Evolutionary conservation across 202 grass and related monocot species (phyloP), one percentile per base, ranked within the genome.

Genomic region (Cymbopogon flexuosus): DNA sequence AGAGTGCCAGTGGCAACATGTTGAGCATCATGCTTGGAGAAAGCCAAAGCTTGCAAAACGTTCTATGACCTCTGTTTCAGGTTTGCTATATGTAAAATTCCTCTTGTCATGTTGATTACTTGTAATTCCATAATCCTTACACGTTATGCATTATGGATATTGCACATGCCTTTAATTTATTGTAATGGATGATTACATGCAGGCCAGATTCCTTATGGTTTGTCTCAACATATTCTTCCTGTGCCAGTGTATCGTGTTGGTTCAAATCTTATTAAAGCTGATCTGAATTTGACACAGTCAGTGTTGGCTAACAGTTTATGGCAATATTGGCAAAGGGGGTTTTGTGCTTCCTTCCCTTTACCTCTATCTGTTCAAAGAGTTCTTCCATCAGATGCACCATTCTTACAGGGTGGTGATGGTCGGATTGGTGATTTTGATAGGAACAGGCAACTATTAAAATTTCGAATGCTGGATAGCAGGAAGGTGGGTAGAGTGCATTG

Each of bases 271-370:
- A 90, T 97, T 94, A 94, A 88, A 90, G 86, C 79, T 79, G 91
- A 93, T 68, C 87, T 78, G 39, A 81, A 94, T 81, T 88, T 97
- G 70, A 85, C 75, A 67, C 90, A 90, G 64, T 94, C 91, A 8
- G 78, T 97, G 42, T 78, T 92, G 83, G 85, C 91, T 73, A 74
- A 73, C 76, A 91, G 88, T 66, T 87, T 87, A 60, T 97, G 95
- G 90, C 92, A 97, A 79, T 92, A 94, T 87, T 94, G 95, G 95
- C 95, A 91, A 90, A 93, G 84, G 87, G 95, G 90, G 68, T 94
- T 92, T 91, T 93, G 92, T 35, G 90, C 90, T 84, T 92, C 88
- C 72, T 91, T 94, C 84, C 84, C 95, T 86, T 80, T 95, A 93
- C 95, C 95, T 70, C 23, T 98, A 77, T 93, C 90, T 80, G 65